Percentiles rank a stretch among this genome's conserved stretches.
Evolutionary conservation across 1,284 basidiomycete genomes (phyloP).

Genomic region (Bondarzewia mesenterica): DNA sequence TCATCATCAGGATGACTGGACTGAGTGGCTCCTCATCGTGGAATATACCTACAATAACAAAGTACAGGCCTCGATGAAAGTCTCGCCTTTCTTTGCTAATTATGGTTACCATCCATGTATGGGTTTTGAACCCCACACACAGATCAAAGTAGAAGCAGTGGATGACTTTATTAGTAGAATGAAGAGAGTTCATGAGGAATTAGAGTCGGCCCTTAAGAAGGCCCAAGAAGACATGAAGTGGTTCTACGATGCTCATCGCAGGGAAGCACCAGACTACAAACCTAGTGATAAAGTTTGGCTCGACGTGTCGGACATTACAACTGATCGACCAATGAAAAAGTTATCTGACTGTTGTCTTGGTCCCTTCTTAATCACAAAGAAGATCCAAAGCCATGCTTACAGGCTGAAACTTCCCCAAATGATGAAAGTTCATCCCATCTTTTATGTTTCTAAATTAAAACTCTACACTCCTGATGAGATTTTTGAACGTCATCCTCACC

Average conservation of each 20-base stretch:
- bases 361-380: background rate
- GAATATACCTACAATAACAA: background rate
- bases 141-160: background rate
- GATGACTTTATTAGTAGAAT: background rate
- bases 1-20: slow-evolving; percentile 31
- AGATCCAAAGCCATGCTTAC: background rate
- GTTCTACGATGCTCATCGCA: background rate
- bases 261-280: background rate
- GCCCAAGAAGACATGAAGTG: background rate
- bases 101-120: background rate
- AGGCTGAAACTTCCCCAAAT: too few relatives aligned
- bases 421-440: too few relatives aligned
- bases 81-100: background rate
- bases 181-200: background rate
- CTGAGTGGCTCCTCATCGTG: slow-evolving; percentile 4
- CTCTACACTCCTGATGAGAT: too few relatives aligned
- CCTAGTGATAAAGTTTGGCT: background rate
- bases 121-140: background rate
- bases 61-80: background rate
- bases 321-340: background rate
- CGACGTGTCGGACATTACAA: background rate
- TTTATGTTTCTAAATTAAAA: too few relatives aligned
- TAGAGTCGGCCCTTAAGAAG: background rate
- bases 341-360: background rate
- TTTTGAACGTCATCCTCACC: too few relatives aligned